Evolutionary conservation across 768 basidiomycete genomes (phyloP), one percentile per base, ranked within the genome.

Genomic region (Floccularia luteovirens): DNA sequence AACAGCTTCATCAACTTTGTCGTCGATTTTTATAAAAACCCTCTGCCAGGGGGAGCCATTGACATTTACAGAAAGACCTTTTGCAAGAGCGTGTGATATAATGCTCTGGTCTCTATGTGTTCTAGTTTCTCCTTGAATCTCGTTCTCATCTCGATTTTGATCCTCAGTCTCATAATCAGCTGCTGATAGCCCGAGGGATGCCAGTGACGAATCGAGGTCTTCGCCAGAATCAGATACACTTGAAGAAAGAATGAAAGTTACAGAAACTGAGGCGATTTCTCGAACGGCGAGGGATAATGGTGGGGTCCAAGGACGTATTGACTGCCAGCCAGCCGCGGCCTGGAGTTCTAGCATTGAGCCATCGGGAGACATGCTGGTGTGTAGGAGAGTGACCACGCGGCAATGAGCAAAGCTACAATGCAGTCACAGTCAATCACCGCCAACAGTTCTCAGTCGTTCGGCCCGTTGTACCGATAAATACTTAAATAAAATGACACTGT

Each of bases 201-300:
- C 62, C 35, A 74, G 49, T 12, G 66, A 64, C n/a, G 63, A 57
- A 40, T 72, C 70, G 31, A 62, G 48, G 25, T 65, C 61, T 22
- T 56, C 54, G 34, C 44, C 49, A n/a, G 55, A 46, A 47, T 61
- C 62, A 27, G 69, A 62, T 43, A 72, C 56, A 3, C 64, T 61
- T 6, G 80, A 76, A 0, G 77, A 77, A 17, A 90, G 70, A 44
- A 82, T 71, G 52, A 90, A 89, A 0, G 86, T 89, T 6, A 76
- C 85, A 1, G 88, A 89, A 31, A 90, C 88, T 0, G 88, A 90
- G 17, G 89, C 87, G 37, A 90, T 79, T 65, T 90, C 88, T 31
- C 77, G 72, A 30, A 89, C 82, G 10, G 72, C 62, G 11, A 90
- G 73, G 1, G 75, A 70, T n/a, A 90, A 64, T 23, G 76, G 77